Evolutionary conservation across 805 yeast genomes (phyloP).

Genomic region (Saturnispora halmiae): DNA sequence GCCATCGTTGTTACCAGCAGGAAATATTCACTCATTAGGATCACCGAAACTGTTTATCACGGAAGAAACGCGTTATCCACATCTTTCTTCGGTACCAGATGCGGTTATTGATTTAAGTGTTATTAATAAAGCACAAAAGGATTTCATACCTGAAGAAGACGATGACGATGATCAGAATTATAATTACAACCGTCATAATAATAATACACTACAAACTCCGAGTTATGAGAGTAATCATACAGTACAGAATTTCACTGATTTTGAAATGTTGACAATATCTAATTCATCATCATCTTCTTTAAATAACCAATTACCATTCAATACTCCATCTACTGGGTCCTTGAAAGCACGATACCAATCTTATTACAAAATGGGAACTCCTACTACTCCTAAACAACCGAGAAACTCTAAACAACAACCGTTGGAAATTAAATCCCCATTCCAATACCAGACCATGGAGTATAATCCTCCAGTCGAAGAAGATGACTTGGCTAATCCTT

Average conservation of each 20-base stretch:
- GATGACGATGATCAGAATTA: conserved; percentile 3
- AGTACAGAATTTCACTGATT: conserved; percentile 17
- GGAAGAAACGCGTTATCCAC: neutral
- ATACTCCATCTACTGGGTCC: conserved; percentile 20
- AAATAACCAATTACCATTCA: conserved; percentile 13
- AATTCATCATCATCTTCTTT: conserved; percentile 19
- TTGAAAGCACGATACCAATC: conserved; percentile 28
- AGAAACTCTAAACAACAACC: conserved; percentile 3
- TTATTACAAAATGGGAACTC: conserved; percentile 21
- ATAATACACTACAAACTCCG: no score
- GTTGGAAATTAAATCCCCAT: conserved; percentile 20
- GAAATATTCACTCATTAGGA: neutral
- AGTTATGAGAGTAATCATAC: no score
- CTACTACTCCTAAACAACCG: conserved; percentile 13
- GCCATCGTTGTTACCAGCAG: neutral
- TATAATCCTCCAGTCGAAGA: conserved; percentile 27
- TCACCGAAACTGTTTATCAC: conserved; percentile 3
- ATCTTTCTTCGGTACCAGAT: conserved; percentile 19
- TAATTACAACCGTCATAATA: no score
- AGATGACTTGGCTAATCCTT: neutral
- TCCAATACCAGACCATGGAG: conserved; percentile 26
- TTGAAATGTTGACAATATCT: conserved; percentile 14
- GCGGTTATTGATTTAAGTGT: conserved; percentile 30
- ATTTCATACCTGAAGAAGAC: neutral
- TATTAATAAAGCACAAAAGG: conserved; percentile 16